Evolutionary conservation across 768 basidiomycete species (phyloP).

Genomic region (Collybia nuda): DNA sequence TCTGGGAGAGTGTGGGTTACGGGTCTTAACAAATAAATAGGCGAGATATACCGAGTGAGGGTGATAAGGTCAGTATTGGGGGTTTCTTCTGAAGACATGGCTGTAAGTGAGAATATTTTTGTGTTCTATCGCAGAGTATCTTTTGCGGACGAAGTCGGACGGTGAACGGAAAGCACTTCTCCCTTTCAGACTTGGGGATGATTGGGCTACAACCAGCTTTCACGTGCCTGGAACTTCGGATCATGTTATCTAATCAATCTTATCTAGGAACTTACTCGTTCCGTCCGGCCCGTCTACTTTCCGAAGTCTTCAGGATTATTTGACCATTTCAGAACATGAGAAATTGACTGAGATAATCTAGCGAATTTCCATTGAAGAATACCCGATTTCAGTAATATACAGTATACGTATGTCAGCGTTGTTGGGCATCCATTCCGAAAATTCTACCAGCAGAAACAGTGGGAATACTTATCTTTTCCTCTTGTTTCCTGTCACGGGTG

Average conservation of each 20-base stretch:
- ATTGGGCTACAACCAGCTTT: constrained; percentile 7
- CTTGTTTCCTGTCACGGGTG: constrained; percentile 52
- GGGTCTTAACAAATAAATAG: not conserved
- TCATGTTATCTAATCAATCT: constrained; percentile 17
- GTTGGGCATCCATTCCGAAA: constrained; percentile 1
- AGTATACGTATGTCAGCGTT: not conserved
- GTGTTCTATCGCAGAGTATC: too few relatives aligned
- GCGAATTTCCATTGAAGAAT: not conserved
- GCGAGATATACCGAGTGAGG: constrained; percentile 71
- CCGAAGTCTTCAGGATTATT: too few relatives aligned
- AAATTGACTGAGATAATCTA: too few relatives aligned
- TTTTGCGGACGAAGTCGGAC: constrained; percentile 21
- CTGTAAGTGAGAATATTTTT: constrained; percentile 12
- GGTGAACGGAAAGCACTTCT: constrained; percentile 9
- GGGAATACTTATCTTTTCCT: constrained; percentile 59
- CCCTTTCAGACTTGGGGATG: constrained; percentile 12
- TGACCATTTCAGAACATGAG: too few relatives aligned
- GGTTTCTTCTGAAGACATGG: constrained; percentile 57
- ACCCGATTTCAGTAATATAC: too few relatives aligned
- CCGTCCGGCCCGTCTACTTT: constrained; percentile 9
- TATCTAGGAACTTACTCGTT: constrained; percentile 6
- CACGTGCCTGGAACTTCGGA: constrained; percentile 28
- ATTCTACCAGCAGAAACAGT: constrained; percentile 7
- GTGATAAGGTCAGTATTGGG: constrained; percentile 90
- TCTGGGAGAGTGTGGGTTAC: constrained; percentile 32